Conservation (phyloP, 2,329 filamentous ascomycete genomes). For the Exophiala sideris region DNA sequence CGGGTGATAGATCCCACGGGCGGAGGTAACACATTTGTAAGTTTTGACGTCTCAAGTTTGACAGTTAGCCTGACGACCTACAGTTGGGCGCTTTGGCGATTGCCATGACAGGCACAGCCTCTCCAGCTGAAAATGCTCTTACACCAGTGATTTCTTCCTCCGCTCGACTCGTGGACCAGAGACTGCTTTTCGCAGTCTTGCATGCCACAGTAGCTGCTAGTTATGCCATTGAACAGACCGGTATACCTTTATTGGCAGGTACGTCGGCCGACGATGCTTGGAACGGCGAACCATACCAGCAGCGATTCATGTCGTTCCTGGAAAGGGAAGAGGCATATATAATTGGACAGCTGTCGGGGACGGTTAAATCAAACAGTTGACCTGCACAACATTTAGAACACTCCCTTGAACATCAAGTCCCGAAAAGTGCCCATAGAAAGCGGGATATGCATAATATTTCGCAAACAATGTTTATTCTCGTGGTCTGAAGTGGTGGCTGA, state of each 20-base stretch:
- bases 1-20: conserved; percentile 86
- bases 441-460: no score
- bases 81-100: conserved; percentile 53
- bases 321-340: conserved; percentile 16
- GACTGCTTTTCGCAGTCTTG: conserved; percentile 66
- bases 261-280: conserved; percentile 35
- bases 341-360: neutral
- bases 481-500: no score
- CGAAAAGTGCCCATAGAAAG: no score
- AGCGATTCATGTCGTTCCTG: conserved; percentile 21
- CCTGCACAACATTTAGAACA: no score
- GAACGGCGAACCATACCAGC: conserved; percentile 37
- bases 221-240: conserved; percentile 92
- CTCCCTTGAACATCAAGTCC: no score
- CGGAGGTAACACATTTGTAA: conserved; percentile 84
- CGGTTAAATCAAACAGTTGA: neutral
- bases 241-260: conserved; percentile 58
- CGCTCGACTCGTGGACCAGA: conserved; percentile 11
- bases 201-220: conserved; percentile 83
- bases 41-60: conserved; percentile 31
- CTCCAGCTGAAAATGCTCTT: conserved; percentile 29
- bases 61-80: conserved; percentile 50
- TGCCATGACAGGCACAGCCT: conserved; percentile 42
- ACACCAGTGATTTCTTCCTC: conserved; percentile 13
- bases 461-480: no score